Conservation (phyloP, 148 eudicot species). For the Silene uniflora region DNA sequence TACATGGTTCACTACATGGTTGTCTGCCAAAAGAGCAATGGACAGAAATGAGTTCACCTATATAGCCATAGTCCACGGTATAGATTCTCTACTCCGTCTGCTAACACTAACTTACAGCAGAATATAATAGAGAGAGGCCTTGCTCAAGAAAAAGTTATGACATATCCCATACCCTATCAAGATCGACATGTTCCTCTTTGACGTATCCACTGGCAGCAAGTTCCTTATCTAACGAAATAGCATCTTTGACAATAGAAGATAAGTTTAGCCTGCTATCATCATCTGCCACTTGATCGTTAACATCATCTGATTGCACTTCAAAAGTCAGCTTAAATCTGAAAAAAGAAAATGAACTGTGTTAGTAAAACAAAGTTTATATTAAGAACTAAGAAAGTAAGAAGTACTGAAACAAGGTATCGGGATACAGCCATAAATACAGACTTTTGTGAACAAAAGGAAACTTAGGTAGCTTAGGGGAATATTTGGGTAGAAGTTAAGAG, state of each 20-base stretch:
- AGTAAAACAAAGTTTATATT: background rate
- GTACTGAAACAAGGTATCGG: background rate
- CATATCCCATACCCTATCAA: constrained; percentile 27
- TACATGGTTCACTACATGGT: background rate
- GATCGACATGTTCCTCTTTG: constrained; percentile 26
- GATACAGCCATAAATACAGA: background rate
- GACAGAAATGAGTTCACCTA: too few species aligned
- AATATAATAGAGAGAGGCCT: too few species aligned
- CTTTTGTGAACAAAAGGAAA: background rate
- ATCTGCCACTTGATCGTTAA: constrained; percentile 50
- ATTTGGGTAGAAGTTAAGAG: background rate
- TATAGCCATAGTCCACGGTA: background rate
- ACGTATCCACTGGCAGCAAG: constrained; percentile 39
- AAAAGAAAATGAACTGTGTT: background rate
- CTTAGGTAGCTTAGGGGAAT: background rate
- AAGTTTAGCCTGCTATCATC: constrained; percentile 56
- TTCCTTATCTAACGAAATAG: constrained; percentile 25
- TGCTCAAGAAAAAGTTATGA: too few species aligned
- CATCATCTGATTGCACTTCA: constrained; percentile 47
- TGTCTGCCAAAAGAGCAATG: too few species aligned
- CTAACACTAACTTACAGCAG: too few species aligned
- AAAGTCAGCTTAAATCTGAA: constrained; percentile 64
- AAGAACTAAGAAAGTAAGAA: too few species aligned
- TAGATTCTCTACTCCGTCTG: background rate
- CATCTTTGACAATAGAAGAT: constrained; percentile 49